These are phyloP conservation scores for Phylloboletellus chloephorus DNA, from an alignment of 1,284 basidiomycete genomes.

Conservation along the genomic window DNA sequence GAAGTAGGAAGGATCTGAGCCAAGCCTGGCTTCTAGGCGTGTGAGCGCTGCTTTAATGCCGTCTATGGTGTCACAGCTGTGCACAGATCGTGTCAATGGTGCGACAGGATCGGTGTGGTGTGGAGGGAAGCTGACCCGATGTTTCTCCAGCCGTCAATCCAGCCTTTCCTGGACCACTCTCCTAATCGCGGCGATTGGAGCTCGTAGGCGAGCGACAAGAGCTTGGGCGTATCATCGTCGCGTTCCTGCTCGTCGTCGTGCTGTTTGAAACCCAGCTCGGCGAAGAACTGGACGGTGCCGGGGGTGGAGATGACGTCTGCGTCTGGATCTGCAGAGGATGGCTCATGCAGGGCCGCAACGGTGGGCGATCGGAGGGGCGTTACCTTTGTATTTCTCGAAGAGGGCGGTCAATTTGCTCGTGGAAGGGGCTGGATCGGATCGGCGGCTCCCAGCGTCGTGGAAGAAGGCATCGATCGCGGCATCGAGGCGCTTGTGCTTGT, in stretches of 20 bases:
- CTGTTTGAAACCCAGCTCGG: slow-evolving; percentile 25
- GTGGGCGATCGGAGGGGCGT: slow-evolving; percentile 4
- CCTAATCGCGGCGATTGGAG: slow-evolving; percentile 71
- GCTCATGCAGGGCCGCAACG: background rate
- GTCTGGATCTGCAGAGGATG: slow-evolving; percentile 42
- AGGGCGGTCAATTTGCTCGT: slow-evolving; percentile 56
- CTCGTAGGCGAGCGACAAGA: slow-evolving; percentile 73
- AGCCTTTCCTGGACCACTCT: slow-evolving; percentile 71
- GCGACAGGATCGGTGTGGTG: slow-evolving; percentile 2
- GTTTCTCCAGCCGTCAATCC: slow-evolving; percentile 77
- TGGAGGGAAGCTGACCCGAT: slow-evolving; percentile 45
- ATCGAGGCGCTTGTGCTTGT: slow-evolving; percentile 68
- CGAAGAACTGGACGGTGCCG: slow-evolving; percentile 69
- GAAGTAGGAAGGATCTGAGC: slow-evolving; percentile 72
- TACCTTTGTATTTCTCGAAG: slow-evolving; percentile 81
- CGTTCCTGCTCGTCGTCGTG: slow-evolving; percentile 52
- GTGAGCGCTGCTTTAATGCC: slow-evolving; percentile 61
- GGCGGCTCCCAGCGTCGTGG: slow-evolving; percentile 38
- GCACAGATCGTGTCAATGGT: slow-evolving; percentile 6
- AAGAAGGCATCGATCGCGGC: slow-evolving; percentile 74
- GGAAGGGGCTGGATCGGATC: slow-evolving; percentile 33
- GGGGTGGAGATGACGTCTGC: slow-evolving; percentile 61
- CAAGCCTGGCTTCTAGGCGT: slow-evolving; percentile 59
- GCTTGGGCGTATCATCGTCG: slow-evolving; percentile 64
- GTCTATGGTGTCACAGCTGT: slow-evolving; percentile 67